Evolutionary conservation across 495 filamentous ascomycete genomes (phyloP).

Genomic region (Chaetomidium leptoderma): DNA sequence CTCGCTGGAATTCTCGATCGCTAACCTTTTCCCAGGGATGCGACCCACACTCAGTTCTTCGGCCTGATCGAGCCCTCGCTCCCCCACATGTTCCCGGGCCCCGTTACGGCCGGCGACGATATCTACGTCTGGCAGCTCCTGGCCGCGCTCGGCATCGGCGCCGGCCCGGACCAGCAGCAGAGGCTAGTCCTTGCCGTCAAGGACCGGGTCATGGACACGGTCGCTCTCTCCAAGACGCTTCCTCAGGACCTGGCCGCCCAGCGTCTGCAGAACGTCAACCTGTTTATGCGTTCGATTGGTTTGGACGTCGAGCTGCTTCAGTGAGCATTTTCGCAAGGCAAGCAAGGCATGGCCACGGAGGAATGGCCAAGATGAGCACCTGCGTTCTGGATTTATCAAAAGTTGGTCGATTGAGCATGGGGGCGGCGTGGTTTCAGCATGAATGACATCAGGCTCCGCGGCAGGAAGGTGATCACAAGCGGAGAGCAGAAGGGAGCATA

Average conservation of each 20-base stretch:
- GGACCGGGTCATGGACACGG: constrained; percentile 97
- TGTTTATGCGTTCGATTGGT: constrained; percentile 98
- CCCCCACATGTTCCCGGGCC: constrained; percentile 77
- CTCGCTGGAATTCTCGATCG: neutral
- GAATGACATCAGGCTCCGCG: no score
- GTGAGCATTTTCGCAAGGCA: constrained; percentile 38
- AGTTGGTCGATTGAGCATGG: neutral
- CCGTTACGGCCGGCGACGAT: constrained; percentile 77
- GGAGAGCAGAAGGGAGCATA: neutral
- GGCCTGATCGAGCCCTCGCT: constrained; percentile 78
- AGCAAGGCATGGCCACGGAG: neutral
- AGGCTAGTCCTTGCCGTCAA: constrained; percentile 91
- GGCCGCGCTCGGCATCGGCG: constrained; percentile 87
- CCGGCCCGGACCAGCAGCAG: constrained; percentile 89
- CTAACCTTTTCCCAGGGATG: constrained; percentile 41
- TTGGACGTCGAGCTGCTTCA: constrained; percentile 92
- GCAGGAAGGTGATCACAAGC: no score
- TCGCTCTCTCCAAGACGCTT: constrained; percentile 77
- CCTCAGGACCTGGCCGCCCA: constrained; percentile 76
- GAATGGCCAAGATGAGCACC: neutral
- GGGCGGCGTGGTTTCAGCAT: neutral
- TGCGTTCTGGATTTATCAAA: constrained; percentile 15
- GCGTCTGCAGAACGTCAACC: constrained; percentile 84
- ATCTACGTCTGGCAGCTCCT: constrained; percentile 98
- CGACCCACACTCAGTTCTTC: constrained; percentile 78